These are phyloP conservation scores for Aspergillus pseudotamarii DNA, from an alignment of 2,329 filamentous ascomycete species.

Conservation along the genomic window DNA sequence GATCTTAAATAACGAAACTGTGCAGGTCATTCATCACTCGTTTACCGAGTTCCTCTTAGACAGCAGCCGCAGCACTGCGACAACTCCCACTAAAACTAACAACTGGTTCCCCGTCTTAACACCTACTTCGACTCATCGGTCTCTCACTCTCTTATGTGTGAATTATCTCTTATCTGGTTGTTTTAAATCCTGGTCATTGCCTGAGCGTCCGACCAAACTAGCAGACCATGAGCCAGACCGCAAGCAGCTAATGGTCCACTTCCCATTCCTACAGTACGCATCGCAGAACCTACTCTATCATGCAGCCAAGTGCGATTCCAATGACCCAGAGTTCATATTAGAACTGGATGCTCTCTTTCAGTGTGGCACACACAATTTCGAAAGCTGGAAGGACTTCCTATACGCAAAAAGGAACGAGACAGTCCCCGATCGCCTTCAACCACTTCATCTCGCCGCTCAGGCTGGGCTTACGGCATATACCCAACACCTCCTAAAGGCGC, in stretches of 20 bases:
- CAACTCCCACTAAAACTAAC: neutral
- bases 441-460: neutral
- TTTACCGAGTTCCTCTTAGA: constrained; percentile 51
- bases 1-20: constrained; percentile 48
- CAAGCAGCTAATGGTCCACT: neutral
- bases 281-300: constrained; percentile 2
- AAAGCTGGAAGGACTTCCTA: neutral
- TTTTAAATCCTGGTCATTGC: neutral
- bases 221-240: neutral
- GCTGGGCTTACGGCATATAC: neutral
- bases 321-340: constrained; percentile 1
- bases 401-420: neutral
- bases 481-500: neutral
- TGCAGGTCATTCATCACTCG: constrained; percentile 53
- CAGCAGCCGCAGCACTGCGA: neutral
- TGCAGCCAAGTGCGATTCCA: neutral
- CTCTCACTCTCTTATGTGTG: constrained; percentile 2
- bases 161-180: constrained; percentile 6
- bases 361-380: neutral
- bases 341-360: neutral
- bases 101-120: neutral
- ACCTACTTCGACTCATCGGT: neutral
- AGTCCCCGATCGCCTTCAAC: neutral
- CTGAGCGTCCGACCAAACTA: neutral
- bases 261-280: constrained; percentile 13